Percentiles rank a stretch among this genome's conserved stretches.
Evolutionary conservation across 768 basidiomycete genomes (phyloP).

Genomic region (Termitomyces sp.): DNA sequence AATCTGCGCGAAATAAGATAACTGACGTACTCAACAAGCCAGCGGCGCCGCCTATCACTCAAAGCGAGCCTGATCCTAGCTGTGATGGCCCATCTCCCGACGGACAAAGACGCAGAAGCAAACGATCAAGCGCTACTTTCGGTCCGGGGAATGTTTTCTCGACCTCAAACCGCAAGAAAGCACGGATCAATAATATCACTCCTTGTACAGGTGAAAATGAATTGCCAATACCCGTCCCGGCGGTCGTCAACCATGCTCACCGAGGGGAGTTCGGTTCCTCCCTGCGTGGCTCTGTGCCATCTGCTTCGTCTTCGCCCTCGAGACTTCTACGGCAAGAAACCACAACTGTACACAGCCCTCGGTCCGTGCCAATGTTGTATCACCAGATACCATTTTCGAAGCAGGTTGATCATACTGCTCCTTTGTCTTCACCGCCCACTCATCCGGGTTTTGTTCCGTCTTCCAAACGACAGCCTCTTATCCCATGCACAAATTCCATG

Average conservation of each 20-base stretch:
- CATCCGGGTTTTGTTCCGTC: not conserved
- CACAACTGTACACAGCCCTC: conserved; percentile 1
- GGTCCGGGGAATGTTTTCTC: conserved; percentile 8
- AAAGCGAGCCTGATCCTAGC: conserved; percentile 5
- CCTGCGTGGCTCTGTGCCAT: not conserved
- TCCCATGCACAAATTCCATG: not conserved
- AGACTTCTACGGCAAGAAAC: conserved; percentile 1
- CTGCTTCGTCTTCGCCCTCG: conserved; percentile 1
- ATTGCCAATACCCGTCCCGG: not conserved
- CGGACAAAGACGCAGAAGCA: conserved; percentile 5
- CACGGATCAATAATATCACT: not conserved
- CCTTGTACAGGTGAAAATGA: not conserved
- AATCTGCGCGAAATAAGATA: conserved; percentile 31
- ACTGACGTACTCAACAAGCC: conserved; percentile 24
- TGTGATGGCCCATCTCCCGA: conserved; percentile 1
- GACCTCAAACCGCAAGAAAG: conserved; percentile 10
- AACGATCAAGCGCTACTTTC: conserved; percentile 16
- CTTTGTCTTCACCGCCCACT: not conserved
- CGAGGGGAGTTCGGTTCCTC: not conserved
- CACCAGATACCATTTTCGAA: not conserved
- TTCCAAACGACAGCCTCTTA: not conserved
- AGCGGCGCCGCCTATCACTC: conserved; percentile 1
- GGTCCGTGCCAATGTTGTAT: not conserved
- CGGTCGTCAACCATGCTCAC: not conserved
- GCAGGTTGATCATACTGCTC: not conserved